Conservation (phyloP, 352 stramenopile species). For the Phytophthora vignae region DNA sequence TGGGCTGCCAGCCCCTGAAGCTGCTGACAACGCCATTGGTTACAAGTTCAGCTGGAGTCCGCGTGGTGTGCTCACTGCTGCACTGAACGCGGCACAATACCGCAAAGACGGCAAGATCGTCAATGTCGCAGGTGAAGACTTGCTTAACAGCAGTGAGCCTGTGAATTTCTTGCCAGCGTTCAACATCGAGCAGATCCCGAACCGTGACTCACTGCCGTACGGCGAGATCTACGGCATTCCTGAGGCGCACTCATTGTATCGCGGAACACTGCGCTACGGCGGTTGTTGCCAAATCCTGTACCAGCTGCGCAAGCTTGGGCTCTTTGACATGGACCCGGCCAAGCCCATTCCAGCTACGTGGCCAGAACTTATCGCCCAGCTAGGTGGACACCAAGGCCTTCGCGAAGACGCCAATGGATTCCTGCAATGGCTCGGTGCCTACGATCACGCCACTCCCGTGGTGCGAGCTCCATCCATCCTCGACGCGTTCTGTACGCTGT, state of each 20-base stretch:
- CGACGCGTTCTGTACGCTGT: slow-evolving; percentile 85
- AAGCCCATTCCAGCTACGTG: slow-evolving; percentile 72
- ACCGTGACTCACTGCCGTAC: slow-evolving; percentile 95
- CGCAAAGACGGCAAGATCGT: slow-evolving; percentile 86
- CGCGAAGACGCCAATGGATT: slow-evolving; percentile 70
- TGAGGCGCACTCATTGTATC: slow-evolving; percentile 92
- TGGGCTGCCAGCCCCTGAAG: slow-evolving; percentile 94
- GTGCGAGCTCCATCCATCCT: slow-evolving; percentile 67
- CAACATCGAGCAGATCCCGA: slow-evolving; percentile 95
- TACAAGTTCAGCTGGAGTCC: slow-evolving; percentile 99
- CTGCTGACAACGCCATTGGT: slow-evolving; percentile 94
- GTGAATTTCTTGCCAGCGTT: slow-evolving; percentile 92
- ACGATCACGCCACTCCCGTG: slow-evolving; percentile 61
- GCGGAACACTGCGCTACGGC: slow-evolving; percentile 94
- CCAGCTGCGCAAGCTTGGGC: slow-evolving; percentile 90
- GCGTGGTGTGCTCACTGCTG: slow-evolving; percentile 93
- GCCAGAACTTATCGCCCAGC: slow-evolving; percentile 80
- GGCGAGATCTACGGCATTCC: slow-evolving; percentile 95
- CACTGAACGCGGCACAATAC: slow-evolving; percentile 92
- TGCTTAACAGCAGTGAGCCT: slow-evolving; percentile 87
- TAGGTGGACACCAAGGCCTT: slow-evolving; percentile 34
- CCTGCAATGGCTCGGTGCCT: slow-evolving; percentile 81
- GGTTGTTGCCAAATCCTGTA: slow-evolving; percentile 93
- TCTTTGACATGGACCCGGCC: slow-evolving; percentile 82
- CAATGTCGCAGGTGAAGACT: slow-evolving; percentile 85